Conservation (phyloP, 345 rosid genomes). For the Streptanthus diversifolius region DNA sequence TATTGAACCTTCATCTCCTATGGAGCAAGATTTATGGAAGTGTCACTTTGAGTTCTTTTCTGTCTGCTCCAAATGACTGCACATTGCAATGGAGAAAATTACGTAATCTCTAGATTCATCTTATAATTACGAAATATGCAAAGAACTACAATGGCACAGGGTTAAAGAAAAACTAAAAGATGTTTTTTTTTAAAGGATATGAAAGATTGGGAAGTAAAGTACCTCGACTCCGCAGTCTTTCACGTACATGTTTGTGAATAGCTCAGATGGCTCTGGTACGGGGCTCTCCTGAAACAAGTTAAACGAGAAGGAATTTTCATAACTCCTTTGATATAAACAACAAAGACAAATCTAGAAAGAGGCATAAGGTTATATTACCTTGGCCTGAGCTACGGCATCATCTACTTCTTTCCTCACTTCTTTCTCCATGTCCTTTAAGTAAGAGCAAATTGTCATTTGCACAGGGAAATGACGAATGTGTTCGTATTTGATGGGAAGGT, state of each 20-base stretch:
- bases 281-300: conserved; percentile 74
- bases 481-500: neutral
- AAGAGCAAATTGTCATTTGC: neutral
- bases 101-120: conserved; percentile 4
- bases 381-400: conserved; percentile 88
- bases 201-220: conserved; percentile 14
- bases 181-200: neutral
- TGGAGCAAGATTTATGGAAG: conserved; percentile 47
- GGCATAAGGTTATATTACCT: conserved; percentile 41
- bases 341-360: neutral
- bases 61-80: conserved; percentile 83
- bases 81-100: neutral
- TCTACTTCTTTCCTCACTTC: conserved; percentile 89
- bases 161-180: neutral
- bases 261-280: conserved; percentile 82
- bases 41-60: conserved; percentile 71
- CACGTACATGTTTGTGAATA: conserved; percentile 70
- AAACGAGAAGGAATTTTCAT: neutral
- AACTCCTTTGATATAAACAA: neutral
- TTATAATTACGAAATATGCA: neutral
- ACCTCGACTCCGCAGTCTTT: conserved; percentile 85
- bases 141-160: neutral
- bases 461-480: neutral
- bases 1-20: conserved; percentile 13
- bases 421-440: conserved; percentile 80